Percentiles rank a stretch among this genome's conserved stretches.
phyloP scores from a whole-genome alignment of 345 rosid species.

The Citrus maxima region DNA sequence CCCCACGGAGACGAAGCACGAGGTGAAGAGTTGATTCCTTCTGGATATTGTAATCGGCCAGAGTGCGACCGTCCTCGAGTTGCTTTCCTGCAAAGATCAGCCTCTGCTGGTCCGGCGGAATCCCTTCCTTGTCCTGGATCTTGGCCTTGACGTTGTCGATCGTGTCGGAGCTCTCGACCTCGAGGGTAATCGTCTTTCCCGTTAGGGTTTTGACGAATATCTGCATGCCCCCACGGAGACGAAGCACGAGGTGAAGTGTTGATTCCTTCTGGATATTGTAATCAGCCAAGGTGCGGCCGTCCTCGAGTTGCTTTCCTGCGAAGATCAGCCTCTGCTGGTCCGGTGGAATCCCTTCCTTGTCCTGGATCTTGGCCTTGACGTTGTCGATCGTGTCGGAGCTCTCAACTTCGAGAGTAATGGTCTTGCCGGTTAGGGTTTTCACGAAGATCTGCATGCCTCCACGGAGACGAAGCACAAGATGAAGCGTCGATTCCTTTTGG shows the following conservation, averaged over 20 bases:
- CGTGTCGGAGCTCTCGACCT: neutral
- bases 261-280: slow-evolving; percentile 2
- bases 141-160: neutral
- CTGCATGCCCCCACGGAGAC: slow-evolving; percentile 4
- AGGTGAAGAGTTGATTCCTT: slow-evolving; percentile 9
- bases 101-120: neutral
- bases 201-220: slow-evolving; percentile 1
- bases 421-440: neutral
- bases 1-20: neutral
- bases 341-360: neutral
- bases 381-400: neutral
- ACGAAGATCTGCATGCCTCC: neutral
- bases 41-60: slow-evolving; percentile 6
- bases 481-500: too few species aligned
- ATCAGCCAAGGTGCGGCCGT: neutral
- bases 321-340: neutral
- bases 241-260: neutral
- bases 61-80: neutral
- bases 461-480: too few species aligned
- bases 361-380: slow-evolving; percentile 4
- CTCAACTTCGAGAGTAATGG: neutral
- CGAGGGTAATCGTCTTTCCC: neutral
- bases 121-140: neutral
- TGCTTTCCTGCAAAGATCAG: neutral
- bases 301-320: neutral